Base-by-base conservation (phyloP, 768 basidiomycete genomes). In the Exidia glandulosa region DNA sequence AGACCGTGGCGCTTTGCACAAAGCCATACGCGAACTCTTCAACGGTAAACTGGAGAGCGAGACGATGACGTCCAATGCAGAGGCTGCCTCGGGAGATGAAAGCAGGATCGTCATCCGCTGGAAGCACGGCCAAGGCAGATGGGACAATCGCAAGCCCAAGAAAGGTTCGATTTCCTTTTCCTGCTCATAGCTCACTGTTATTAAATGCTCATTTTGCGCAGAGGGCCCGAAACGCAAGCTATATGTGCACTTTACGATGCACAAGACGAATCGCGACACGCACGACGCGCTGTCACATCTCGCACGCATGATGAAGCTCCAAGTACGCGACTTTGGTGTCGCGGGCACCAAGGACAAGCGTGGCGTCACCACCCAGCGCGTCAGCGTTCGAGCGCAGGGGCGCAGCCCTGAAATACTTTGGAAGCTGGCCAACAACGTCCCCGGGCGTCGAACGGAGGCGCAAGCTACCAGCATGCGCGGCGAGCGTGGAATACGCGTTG, bases 271-370 rank as follows among this genome's bases (percentile, higher is more conserved):
- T 69, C 86, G 96, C 48, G 96, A 99, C 68, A 96, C 93, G 2
- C 94, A 96, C 68, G 96, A 98, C 68, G 92, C 91, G 2, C 81
- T 99, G 25, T 78, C 82, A 1, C 79, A 94, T 66, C 74, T 99
- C 32, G 78, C 90, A 19, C 85, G 93, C 14, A 77, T 80, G 32
- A 76, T 97, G n/a, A 85, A 87, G 62, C 83, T 86, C 61, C 82
- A 77, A 27, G 70, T 84, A 56, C 93, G 88, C 72, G 91, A 95
- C 67, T 77, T 99, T 7, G 83, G 86, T 27, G 88, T 94, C 29
- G 91, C 94, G 3, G 96, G 96, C 0, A 99, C 96, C 7, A 99
- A 99, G 69, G 96, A 99, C 74, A 99, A 98, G 70, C 88, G 96
- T 33, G 96, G 93, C 0, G 92, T 98, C 16, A 98, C 96, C 1